Evolutionary conservation across 163 green algal genomes (phyloP), one percentile per base, ranked within the genome.

Genomic region (Chloroidium sp.): DNA sequence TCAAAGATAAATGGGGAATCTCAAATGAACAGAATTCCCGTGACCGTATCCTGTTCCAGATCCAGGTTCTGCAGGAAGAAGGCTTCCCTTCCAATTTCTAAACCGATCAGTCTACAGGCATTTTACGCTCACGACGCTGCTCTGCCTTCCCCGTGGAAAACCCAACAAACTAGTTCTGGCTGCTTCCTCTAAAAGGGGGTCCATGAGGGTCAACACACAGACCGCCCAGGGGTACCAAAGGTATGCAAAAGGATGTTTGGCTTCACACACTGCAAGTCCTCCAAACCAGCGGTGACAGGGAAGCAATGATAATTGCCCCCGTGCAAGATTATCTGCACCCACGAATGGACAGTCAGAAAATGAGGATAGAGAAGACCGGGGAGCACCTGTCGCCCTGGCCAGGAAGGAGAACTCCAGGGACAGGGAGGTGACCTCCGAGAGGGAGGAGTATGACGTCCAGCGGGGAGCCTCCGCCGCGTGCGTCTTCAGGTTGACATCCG

Each of bases 371-470:
- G 6, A 72, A 10, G 64, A 10, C 8, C 8, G 6, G 6, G 69
- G 10, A 2, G 13, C 69, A 82, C 82, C 81, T 61, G 83, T 83
- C 0, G 85, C 69, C 3, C 67, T 58, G 2, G 79, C 85, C 59
- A 95, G 83, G 68, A 85, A 86, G 62, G 76, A 82, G 61, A 91
- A 92, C 85, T 95, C 91, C 84, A 94, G 76, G 3, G 83, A 79
- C n/a, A 95, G 81, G 61, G 85, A 91, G 59, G 85, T 85, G 58
- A 85, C 86, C 78, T 95, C 91, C 0, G 81, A 84, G 6, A 88
- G 78, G 8, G 78, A 84, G 75, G 76, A 87, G 75, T 79, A 76
- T 6, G 74, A 58, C 10, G 68, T 82, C 87, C 87, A 89, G 4
- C n/a, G 3, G 0, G 86, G 87, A 8, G 67, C 69, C 0, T 61